Evolutionary conservation across 2,329 filamentous ascomycete genomes (phyloP).

Genomic region (Penicillium sp.): DNA sequence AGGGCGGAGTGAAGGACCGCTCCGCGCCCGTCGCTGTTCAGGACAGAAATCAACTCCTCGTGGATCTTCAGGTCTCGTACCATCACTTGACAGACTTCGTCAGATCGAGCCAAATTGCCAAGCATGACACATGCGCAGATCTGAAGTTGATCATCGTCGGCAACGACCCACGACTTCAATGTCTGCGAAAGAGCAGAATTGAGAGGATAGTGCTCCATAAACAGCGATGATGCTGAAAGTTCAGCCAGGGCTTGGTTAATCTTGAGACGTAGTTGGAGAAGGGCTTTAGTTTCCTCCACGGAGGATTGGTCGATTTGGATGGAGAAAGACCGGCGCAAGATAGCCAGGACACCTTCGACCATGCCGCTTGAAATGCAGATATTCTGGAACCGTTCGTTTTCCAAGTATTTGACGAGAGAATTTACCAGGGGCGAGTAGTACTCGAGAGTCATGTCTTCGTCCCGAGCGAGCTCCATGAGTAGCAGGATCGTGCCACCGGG

Average conservation of each 20-base stretch:
- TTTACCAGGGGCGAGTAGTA: slow-evolving; percentile 35
- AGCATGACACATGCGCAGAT: slow-evolving; percentile 49
- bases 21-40: slow-evolving; percentile 39
- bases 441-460: slow-evolving; percentile 25
- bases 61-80: slow-evolving; percentile 42
- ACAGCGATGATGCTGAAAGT: slow-evolving; percentile 38
- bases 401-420: slow-evolving; percentile 35
- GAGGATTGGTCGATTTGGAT: slow-evolving; percentile 26
- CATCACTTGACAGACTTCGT: slow-evolving; percentile 43
- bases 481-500: slow-evolving; percentile 37
- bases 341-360: slow-evolving; percentile 33
- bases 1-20: slow-evolving; percentile 45
- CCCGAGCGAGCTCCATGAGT: slow-evolving; percentile 34
- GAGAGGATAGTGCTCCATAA: slow-evolving; percentile 40
- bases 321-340: slow-evolving; percentile 33
- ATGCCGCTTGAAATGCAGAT: slow-evolving; percentile 33
- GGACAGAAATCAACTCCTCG: slow-evolving; percentile 38
- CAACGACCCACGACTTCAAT: slow-evolving; percentile 41
- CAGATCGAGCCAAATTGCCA: slow-evolving; percentile 48
- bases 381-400: slow-evolving; percentile 40
- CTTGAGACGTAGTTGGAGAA: slow-evolving; percentile 38
- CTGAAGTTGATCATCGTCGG: slow-evolving; percentile 43
- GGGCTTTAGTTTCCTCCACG: slow-evolving; percentile 34
- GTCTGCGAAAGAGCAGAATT: slow-evolving; percentile 35
- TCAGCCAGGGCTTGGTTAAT: slow-evolving; percentile 44